Base-by-base conservation (phyloP, 257 asterid species). In the Salvia splendens region DNA sequence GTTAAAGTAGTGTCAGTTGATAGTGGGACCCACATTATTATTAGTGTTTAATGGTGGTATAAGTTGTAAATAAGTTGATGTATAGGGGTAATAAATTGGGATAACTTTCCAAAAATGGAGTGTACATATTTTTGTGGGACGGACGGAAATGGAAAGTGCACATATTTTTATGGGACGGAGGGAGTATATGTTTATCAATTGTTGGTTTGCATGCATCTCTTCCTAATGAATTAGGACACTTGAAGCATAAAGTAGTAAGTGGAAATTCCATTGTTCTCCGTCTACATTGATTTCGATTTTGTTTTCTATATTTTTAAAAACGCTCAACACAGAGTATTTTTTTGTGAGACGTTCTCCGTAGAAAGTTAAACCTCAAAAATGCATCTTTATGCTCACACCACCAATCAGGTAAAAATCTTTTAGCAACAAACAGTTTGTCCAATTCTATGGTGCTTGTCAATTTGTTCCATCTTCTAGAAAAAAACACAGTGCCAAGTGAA, bases 191-290 rank as follows among this genome's bases (percentile, higher is more conserved):
- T 40, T 45, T 40, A 40, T 55, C 62, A 24, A 57, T 46, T 54
- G 58, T 46, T 32, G 57, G 65, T 24, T 61, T 67, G 59, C 58
- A 35, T 46, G 57, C 46, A 24, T 49, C 17, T 61, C 50, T 61
- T 28, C 50, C 50, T 70, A 16, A 45, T 43, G 55, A 36, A 59
- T 46, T 28, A 59, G 20, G 36, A 28, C 20, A 52, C 57, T 52
- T 52, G 20, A 52, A 41, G 50, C 62, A 41, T 63, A 33, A 14
- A 17, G 41, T 42, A 14, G 17, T 40, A 57, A 35, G 38, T 40
- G 20, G 14, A 40, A 47, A 10, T 15, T 46, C 60, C 15, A 2
- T 45, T 63, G 59, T 63, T 41, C 53, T 28, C 32, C 9, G 5
- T 40, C 32, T 49, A 36, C 51, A 50, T 56, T 48, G 40, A 49